Evolutionary conservation across 1,139 yeast genomes (phyloP).

Genomic region (Suhomyces guaymorum): DNA sequence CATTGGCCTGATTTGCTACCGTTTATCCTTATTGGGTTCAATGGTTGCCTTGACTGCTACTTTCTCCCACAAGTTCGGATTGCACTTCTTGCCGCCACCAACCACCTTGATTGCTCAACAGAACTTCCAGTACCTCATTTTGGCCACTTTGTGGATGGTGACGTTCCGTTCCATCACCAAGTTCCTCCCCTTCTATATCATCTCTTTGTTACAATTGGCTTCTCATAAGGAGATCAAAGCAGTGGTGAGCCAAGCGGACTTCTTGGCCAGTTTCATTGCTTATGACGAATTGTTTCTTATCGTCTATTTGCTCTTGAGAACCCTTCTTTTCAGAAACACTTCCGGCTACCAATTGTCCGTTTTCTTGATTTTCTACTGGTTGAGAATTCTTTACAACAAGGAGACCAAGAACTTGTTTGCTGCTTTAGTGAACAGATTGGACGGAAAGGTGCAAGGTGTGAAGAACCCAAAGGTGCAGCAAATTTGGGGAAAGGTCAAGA

Average conservation of each 20-base stretch:
- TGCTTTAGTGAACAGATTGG: constrained; percentile 44
- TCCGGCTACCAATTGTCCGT: constrained; percentile 66
- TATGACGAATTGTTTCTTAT: constrained; percentile 61
- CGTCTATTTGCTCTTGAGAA: constrained; percentile 55
- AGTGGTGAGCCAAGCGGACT: constrained; percentile 38
- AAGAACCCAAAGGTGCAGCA: constrained; percentile 50
- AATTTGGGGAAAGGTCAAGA: constrained; percentile 45
- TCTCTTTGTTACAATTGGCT: constrained; percentile 59
- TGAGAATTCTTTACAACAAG: constrained; percentile 58
- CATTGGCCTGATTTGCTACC: constrained; percentile 50
- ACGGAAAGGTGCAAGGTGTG: constrained; percentile 38
- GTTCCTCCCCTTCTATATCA: constrained; percentile 56
- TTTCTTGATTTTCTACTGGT: constrained; percentile 65
- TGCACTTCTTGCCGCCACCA: constrained; percentile 53
- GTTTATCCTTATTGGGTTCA: constrained; percentile 58
- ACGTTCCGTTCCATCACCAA: constrained; percentile 69
- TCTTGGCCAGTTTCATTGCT: constrained; percentile 54
- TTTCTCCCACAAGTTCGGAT: constrained; percentile 58
- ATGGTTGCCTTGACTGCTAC: constrained; percentile 55
- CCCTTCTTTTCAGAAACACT: constrained; percentile 61
- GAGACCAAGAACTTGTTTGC: constrained; percentile 49
- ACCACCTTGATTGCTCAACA: constrained; percentile 63
- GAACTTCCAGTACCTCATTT: constrained; percentile 62
- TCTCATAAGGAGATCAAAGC: constrained; percentile 40
- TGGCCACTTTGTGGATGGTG: constrained; percentile 60